Base-by-base conservation (phyloP, 352 stramenopile genomes). In the Blastocystis sp. region DNA sequence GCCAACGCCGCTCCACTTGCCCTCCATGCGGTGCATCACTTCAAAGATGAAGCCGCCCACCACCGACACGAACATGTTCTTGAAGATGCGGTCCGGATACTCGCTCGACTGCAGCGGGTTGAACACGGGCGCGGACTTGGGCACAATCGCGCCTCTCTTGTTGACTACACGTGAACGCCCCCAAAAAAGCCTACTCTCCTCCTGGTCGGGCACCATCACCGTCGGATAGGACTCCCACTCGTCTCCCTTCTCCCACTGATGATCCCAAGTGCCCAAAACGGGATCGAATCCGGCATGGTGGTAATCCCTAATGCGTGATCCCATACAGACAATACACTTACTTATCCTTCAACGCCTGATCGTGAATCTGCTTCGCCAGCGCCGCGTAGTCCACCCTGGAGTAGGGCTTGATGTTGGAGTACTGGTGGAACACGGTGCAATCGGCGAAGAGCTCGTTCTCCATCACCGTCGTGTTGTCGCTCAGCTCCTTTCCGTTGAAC, bases 11-110 rank as follows among this genome's bases (percentile, higher is more conserved):
- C 29, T 90, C 88, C 88, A 90, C 26, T 82, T 80, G 0, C 88
- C 88, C 51, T 90, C 88, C 77, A 90, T 51, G 35, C 59, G 50
- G 45, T 90, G 88, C 50, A 90, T 80, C 24, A 88, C 51, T 65
- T 82, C 12, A 3, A 90, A 90, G 37, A 71, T 61, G 65, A 90
- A 90, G 12, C 62, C 55, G 12, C 78, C 78, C 9, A 90, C 80
- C 3, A 66, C 39, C 19, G 62, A 70, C 2, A 81, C 66, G 35
- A 79, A 90, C 70, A 90, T 79, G 33, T 41, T 60, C 31, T 90
- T 80, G 51, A 90, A 90, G 29, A 79, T 41, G 29, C 80, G 77
- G 60, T 88, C 37, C 9, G 77, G 77, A 41, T 62, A 88, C 13
- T 90, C 62, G n/a, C 29, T 79, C 21, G n/a, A 24, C 12, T 76